phyloP scores from a whole-genome alignment of 805 yeast species.

The Suhomyces xylopsoci region DNA sequence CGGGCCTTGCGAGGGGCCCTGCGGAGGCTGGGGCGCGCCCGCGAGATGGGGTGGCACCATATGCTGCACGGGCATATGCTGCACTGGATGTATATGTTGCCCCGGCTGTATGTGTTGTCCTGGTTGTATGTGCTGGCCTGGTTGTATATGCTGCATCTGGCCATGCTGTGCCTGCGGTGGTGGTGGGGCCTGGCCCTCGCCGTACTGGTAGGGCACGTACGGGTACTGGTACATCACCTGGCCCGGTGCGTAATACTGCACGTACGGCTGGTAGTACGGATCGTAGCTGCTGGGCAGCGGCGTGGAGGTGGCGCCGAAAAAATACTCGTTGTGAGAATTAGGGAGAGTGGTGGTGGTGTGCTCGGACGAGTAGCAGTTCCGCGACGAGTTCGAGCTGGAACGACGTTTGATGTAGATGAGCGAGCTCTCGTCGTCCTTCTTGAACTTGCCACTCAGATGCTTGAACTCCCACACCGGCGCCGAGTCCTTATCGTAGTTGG shows the following conservation, averaged over 20 bases:
- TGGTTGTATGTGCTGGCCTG: background rate
- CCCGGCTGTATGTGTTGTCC: background rate
- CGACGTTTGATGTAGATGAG: conserved; percentile 48
- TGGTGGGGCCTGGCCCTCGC: background rate
- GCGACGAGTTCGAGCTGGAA: conserved; percentile 34
- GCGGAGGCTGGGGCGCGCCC: background rate
- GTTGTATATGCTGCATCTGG: background rate
- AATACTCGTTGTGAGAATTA: conserved; percentile 10
- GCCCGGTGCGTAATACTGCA: background rate
- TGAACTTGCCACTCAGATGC: conserved; percentile 49
- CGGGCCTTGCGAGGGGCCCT: background rate
- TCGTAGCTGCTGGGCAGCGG: conserved; percentile 6
- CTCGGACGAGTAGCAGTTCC: conserved; percentile 10
- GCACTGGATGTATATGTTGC: background rate
- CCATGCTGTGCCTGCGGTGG: background rate
- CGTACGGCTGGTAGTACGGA: conserved; percentile 5
- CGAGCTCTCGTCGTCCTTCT: conserved; percentile 44
- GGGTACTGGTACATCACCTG: background rate
- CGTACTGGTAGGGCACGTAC: background rate
- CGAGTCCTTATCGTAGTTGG: conserved; percentile 16
- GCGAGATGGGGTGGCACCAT: background rate
- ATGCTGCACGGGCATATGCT: no score
- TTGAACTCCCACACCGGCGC: conserved; percentile 55
- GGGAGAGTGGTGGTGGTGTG: conserved; percentile 5
- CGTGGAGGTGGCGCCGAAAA: conserved; percentile 6